These are phyloP conservation scores for Ustilago esculenta DNA, from an alignment of 1,284 basidiomycete genomes.

Conservation along the genomic window DNA sequence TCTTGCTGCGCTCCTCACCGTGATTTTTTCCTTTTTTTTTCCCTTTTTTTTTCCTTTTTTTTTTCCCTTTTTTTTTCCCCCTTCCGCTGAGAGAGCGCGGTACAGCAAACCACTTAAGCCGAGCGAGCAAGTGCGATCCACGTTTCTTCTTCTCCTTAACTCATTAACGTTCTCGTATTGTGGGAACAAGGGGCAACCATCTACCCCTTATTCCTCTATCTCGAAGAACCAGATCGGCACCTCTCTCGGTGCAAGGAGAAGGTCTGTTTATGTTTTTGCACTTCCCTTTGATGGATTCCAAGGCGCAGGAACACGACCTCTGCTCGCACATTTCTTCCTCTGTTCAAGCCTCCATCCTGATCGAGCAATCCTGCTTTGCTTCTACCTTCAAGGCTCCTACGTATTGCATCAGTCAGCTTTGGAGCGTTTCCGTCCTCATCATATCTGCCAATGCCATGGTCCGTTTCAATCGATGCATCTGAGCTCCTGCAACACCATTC, in stretches of 20 bases:
- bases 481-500: too few relatives aligned
- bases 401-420: too few relatives aligned
- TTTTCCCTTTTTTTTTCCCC: background rate
- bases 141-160: conserved; percentile 42
- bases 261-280: conserved; percentile 45
- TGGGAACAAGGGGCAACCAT: conserved; percentile 45
- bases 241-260: conserved; percentile 17
- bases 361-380: too few relatives aligned
- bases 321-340: conserved; percentile 34
- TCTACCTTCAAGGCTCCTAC: too few relatives aligned
- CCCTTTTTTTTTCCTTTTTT: background rate
- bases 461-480: too few relatives aligned
- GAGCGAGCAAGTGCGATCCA: too few relatives aligned
- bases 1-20: too few relatives aligned
- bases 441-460: too few relatives aligned
- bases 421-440: too few relatives aligned
- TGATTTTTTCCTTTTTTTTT: background rate
- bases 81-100: background rate
- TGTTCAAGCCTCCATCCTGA: too few relatives aligned
- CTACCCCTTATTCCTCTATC: conserved; percentile 55
- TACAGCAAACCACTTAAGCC: too few relatives aligned
- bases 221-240: conserved; percentile 54
- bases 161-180: conserved; percentile 59
- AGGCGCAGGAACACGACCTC: conserved; percentile 45
- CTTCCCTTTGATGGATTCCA: conserved; percentile 11